These are phyloP conservation scores for Colletotrichum cordylinicola DNA, from an alignment of 2,329 filamentous ascomycete species.

Conservation along the genomic window DNA sequence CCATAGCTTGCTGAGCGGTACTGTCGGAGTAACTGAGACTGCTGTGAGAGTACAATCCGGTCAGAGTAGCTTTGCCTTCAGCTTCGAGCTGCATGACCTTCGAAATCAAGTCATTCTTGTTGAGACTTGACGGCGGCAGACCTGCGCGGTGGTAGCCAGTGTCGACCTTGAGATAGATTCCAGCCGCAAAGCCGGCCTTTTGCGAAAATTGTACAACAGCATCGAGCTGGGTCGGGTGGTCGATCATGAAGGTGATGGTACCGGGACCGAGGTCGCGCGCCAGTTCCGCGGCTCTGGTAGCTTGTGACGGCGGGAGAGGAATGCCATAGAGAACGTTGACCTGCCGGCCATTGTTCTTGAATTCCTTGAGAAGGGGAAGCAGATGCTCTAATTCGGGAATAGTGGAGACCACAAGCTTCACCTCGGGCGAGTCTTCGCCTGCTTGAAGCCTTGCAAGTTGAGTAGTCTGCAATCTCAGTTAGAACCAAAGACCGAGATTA, in stretches of 20 bases:
- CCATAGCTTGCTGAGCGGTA: constrained; percentile 32
- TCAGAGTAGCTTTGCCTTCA: constrained; percentile 3
- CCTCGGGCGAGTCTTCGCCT: constrained; percentile 41
- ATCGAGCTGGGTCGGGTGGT: constrained; percentile 56
- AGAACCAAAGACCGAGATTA: fast-evolving
- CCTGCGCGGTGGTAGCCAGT: constrained; percentile 70
- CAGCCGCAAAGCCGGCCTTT: constrained; percentile 31
- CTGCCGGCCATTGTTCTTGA: constrained; percentile 10
- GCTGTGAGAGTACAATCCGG: constrained; percentile 37
- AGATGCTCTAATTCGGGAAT: constrained; percentile 63
- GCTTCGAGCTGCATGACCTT: constrained; percentile 32
- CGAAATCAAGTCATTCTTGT: constrained; percentile 41
- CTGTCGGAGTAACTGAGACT: constrained; percentile 36
- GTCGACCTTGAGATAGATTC: constrained; percentile 66
- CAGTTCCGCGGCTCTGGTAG: constrained; percentile 53
- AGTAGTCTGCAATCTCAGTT: constrained; percentile 46
- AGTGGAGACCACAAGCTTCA: constrained; percentile 65
- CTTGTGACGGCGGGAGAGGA: constrained; percentile 59
- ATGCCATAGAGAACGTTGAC: constrained; percentile 63
- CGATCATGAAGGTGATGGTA: constrained; percentile 60
- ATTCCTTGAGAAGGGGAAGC: constrained; percentile 44
- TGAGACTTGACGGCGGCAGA: constrained; percentile 47
- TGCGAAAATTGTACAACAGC: constrained; percentile 34
- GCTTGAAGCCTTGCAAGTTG: constrained; percentile 62
- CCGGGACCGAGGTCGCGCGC: constrained; percentile 48